Percentiles rank a stretch among this genome's conserved stretches.
phyloP scores from a whole-genome alignment of 1,284 basidiomycete species.

The Boletus sp. region DNA sequence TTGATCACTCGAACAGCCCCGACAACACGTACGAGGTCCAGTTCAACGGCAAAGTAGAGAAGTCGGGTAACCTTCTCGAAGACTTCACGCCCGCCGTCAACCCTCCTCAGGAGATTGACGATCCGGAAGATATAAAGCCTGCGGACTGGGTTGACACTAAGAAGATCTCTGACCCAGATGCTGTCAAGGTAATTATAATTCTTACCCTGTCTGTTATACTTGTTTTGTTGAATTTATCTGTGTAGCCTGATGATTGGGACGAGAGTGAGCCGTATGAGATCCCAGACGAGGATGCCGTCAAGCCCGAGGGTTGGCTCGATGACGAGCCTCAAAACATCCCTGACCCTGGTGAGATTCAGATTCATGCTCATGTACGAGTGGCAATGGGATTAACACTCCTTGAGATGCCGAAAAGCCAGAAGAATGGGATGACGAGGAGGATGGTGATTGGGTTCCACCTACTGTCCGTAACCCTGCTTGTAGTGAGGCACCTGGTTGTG shows the following conservation, averaged over 20 bases:
- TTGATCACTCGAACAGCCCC: slow-evolving; percentile 55
- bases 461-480: slow-evolving; percentile 90
- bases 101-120: slow-evolving; percentile 91
- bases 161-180: slow-evolving; percentile 85
- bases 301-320: slow-evolving; percentile 96
- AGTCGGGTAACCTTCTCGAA: slow-evolving; percentile 86
- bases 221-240: neutral
- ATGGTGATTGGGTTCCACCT: slow-evolving; percentile 97
- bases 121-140: slow-evolving; percentile 91
- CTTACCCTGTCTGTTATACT: neutral
- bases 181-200: slow-evolving; percentile 65
- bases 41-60: slow-evolving; percentile 87
- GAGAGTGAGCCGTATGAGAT: slow-evolving; percentile 94
- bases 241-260: slow-evolving; percentile 92
- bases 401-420: slow-evolving; percentile 93
- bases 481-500: slow-evolving; percentile 89
- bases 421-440: slow-evolving; percentile 99
- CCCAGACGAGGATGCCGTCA: slow-evolving; percentile 82
- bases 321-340: slow-evolving; percentile 83
- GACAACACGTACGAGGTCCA: slow-evolving; percentile 95
- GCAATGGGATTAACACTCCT: slow-evolving; percentile 14
- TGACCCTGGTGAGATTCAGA: slow-evolving; percentile 72
- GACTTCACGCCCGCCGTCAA: slow-evolving; percentile 97
- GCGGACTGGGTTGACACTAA: slow-evolving; percentile 91
- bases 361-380: neutral